Percentiles rank a stretch among this genome's conserved stretches.
Conservation (phyloP, 768 basidiomycete species). For the Cubamyces sp. region DNA sequence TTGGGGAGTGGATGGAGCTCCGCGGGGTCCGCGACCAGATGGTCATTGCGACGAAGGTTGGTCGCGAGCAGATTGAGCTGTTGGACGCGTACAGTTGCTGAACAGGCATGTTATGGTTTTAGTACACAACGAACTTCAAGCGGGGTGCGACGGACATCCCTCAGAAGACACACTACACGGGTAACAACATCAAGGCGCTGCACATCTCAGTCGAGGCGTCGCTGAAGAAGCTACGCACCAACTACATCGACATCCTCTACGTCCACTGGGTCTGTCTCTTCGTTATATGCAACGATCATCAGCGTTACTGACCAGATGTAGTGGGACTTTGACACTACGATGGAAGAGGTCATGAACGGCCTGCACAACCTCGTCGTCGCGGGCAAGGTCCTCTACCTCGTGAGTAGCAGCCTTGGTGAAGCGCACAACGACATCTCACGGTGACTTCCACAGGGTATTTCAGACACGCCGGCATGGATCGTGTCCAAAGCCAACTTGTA, state of each 20-base stretch:
- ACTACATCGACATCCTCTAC: constrained; percentile 52
- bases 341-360: constrained; percentile 60
- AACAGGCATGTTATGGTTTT: neutral
- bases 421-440: neutral
- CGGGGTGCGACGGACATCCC: constrained; percentile 20
- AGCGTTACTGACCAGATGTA: constrained; percentile 49
- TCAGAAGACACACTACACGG: constrained; percentile 36
- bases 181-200: constrained; percentile 46
- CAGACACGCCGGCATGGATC: constrained; percentile 42
- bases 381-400: constrained; percentile 50
- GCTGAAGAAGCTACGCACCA: constrained; percentile 46
- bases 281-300: constrained; percentile 45
- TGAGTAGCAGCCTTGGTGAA: constrained; percentile 2
- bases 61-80: constrained; percentile 1
- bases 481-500: constrained; percentile 45
- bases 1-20: constrained; percentile 55
- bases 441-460: constrained; percentile 25
- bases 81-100: neutral
- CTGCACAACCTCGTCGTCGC: constrained; percentile 53
- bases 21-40: constrained; percentile 51
- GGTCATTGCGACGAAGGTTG: constrained; percentile 51
- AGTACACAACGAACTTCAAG: constrained; percentile 35
- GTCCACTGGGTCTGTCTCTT: constrained; percentile 37
- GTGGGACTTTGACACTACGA: constrained; percentile 56
- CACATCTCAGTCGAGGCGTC: constrained; percentile 38